A percentile compares a stretch with the other conserved stretches of the same genome.
Evolutionary conservation across 768 basidiomycete species (phyloP).

Genomic region (Auriscalpium orientale): DNA sequence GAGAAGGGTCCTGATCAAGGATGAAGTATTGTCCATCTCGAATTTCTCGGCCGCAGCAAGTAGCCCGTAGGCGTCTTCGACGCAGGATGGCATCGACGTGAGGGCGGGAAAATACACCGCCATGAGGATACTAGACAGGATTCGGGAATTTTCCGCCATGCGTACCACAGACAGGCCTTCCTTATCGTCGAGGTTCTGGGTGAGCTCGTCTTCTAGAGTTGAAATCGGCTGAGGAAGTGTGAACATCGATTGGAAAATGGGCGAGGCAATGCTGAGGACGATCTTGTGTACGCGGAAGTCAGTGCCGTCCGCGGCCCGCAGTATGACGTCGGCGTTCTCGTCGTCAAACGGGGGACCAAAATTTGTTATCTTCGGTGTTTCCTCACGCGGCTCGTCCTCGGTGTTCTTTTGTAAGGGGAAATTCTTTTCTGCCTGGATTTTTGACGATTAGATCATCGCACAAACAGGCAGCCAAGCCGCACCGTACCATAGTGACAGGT

Average conservation of each 20-base stretch:
- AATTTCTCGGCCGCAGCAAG: not conserved
- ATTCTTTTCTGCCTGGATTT: too few relatives aligned
- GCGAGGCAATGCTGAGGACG: conserved; percentile 8
- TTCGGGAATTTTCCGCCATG: not conserved
- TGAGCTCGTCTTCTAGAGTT: not conserved
- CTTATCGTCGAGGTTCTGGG: too few relatives aligned
- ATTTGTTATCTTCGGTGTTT: too few relatives aligned
- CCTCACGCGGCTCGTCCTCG: too few relatives aligned
- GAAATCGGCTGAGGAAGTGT: not conserved
- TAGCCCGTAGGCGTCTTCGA: not conserved
- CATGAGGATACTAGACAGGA: not conserved
- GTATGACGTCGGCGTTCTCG: conserved; percentile 6
- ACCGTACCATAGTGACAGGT: too few relatives aligned
- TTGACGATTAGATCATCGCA: too few relatives aligned
- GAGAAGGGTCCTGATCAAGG: not conserved
- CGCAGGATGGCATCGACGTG: not conserved
- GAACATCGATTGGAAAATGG: conserved; percentile 5
- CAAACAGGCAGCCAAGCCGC: too few relatives aligned
- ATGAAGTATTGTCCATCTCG: not conserved
- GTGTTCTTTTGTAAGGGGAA: too few relatives aligned
- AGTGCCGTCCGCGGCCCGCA: conserved; percentile 9
- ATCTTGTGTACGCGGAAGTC: conserved; percentile 10
- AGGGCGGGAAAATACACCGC: not conserved
- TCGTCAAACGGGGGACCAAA: conserved; percentile 2
- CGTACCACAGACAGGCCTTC: not conserved